A percentile compares a stretch with the other conserved stretches of the same genome.
Conservation (phyloP, 305 asterid species). For the Andrographis paniculata region DNA sequence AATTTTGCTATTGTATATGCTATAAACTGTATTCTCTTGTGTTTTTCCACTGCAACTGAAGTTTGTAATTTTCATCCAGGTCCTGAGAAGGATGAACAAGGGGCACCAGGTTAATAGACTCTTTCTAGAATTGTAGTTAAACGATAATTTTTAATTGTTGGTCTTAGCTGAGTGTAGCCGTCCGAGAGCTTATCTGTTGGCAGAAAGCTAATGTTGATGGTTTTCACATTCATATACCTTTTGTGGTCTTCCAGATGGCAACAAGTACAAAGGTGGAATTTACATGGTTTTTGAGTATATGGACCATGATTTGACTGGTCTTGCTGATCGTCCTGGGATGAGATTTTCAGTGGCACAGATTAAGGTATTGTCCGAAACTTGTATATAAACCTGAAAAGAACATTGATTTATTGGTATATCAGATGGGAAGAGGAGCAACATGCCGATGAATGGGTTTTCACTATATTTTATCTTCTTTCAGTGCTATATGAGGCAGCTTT, state of each 20-base stretch:
- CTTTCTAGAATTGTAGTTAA: conserved; percentile 9
- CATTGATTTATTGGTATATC: conserved; percentile 11
- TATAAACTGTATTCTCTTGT: not conserved
- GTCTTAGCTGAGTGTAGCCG: too few species aligned
- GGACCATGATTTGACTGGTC: conserved; percentile 96
- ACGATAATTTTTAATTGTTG: too few species aligned
- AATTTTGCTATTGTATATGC: conserved; percentile 1
- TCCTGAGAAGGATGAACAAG: conserved; percentile 77
- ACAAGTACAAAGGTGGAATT: conserved; percentile 84
- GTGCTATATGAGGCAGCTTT: conserved; percentile 96
- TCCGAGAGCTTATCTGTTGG: too few species aligned
- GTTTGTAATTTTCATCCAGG: conserved; percentile 39
- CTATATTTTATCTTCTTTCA: conserved; percentile 36
- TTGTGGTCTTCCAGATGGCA: conserved; percentile 53
- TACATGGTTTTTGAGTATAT: conserved; percentile 95
- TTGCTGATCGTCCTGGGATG: conserved; percentile 95
- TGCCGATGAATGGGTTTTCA: too few species aligned
- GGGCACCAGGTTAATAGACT: conserved; percentile 49
- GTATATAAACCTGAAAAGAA: conserved; percentile 15
- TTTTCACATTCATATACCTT: conserved; percentile 10
- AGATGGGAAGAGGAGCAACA: too few species aligned
- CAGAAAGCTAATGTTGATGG: too few species aligned
- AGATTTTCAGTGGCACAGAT: conserved; percentile 84
- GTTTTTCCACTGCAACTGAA: conserved; percentile 10
- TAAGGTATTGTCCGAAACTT: conserved; percentile 50